Conservation (phyloP, 306 rosid species). For the Quercus variabilis region DNA sequence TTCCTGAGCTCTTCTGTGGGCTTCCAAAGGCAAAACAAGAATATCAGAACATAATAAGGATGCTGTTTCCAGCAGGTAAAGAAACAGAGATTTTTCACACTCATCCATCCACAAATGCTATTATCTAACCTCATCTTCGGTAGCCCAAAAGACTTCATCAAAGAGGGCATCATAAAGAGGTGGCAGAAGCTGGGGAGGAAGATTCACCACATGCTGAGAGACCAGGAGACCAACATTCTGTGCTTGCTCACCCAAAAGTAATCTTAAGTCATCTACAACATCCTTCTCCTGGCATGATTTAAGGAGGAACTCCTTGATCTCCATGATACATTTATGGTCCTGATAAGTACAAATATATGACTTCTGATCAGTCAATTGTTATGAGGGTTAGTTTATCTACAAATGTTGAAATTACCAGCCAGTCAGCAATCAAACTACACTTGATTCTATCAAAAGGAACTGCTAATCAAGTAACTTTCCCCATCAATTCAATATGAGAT, state of each 20-base stretch:
- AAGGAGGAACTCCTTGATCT: conserved; percentile 55
- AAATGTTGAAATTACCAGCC: conserved; percentile 6
- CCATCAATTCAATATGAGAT: not conserved
- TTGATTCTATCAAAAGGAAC: not conserved
- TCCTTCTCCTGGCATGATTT: conserved; percentile 48
- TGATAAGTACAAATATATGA: conserved; percentile 19
- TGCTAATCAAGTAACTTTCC: not conserved
- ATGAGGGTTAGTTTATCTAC: not conserved
- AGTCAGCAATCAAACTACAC: conserved; percentile 2
- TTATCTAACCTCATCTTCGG: conserved; percentile 89
- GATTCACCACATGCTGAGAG: conserved; percentile 73
- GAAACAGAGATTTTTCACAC: conserved; percentile 15
- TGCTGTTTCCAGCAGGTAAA: conserved; percentile 2
- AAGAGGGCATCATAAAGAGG: conserved; percentile 82
- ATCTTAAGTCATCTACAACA: conserved; percentile 37
- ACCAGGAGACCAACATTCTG: conserved; percentile 61
- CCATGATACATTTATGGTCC: conserved; percentile 59
- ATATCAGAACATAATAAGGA: conserved; percentile 12
- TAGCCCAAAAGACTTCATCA: conserved; percentile 85
- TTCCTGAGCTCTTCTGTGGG: conserved; percentile 71
- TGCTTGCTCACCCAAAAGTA: conserved; percentile 57
- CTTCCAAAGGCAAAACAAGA: conserved; percentile 43
- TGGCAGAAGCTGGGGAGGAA: conserved; percentile 82
- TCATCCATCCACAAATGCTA: conserved; percentile 16
- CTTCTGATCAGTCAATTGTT: not conserved